Base-by-base conservation (phyloP, 192 early-diverging fungal species). In the Mortierella hygrophila region DNA sequence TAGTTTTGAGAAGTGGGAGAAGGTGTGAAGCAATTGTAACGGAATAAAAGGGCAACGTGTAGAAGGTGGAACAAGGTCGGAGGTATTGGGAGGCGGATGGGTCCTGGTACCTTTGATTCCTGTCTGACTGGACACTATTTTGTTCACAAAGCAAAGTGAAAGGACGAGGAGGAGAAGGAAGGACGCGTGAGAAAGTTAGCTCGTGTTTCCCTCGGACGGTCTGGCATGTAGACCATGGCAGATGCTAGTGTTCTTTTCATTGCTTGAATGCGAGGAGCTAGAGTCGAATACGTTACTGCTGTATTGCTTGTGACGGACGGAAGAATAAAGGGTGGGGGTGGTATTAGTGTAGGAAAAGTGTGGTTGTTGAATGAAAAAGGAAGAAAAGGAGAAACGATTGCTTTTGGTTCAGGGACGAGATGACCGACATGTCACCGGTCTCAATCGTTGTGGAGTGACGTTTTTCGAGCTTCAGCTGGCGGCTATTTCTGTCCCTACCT, bases 41-140 rank as follows among this genome's bases (percentile, higher is more conserved):
- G 49, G 18, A 46, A 13, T 40, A 54, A 55, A 54, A 55, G 16
- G 13, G 20, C 46, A 57, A 37, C 15, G 11, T 15, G 20, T 26
- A 6, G 52, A 15, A 49, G 1, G 35, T 32, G 35, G 6, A 54
- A 3, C 20, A 74, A 20, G n/a, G 29, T 73, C 13, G 9, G 0
- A 23, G 26, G 29, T 35, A 23, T 23, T 6, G 1, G 3, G 11
- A 10, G 60, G 3, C 32, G 26, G 32, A 9, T 13, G 60, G 0
- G 60, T 32, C 6, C 15, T 21, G 10, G 41, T 85, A 85, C 82
- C 82, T 79, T 85, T 85, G 70, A 85, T 85, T 71, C 82, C 82
- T 20, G 82, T 85, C 42, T 85, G 82, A 72, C 46, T 85, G 52
- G 82, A 85, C 82, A 85, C 82, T 85, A 42, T 73, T 52, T 46